Evolutionary conservation across 352 stramenopile species (phyloP).

Genomic region (Hyaloperonospora brassicae): DNA sequence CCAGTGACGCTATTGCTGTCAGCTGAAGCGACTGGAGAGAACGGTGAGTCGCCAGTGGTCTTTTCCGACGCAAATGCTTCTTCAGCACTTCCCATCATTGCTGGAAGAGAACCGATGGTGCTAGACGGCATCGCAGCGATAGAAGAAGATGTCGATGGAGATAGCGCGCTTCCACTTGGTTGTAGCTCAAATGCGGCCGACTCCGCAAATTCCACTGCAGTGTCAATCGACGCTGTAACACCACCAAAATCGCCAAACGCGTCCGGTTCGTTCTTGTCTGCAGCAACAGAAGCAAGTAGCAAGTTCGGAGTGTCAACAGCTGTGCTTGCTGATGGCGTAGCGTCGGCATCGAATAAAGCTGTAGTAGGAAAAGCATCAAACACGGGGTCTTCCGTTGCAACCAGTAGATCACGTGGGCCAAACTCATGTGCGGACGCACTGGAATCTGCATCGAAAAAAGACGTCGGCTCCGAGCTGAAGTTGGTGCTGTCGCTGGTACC

Average conservation of each 20-base stretch:
- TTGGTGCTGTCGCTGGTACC: conserved; percentile 9
- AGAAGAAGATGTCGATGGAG: conserved; percentile 14
- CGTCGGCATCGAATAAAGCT: conserved; percentile 6
- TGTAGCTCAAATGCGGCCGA: conserved; percentile 4
- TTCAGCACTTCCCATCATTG: conserved; percentile 4
- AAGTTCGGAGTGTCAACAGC: conserved; percentile 15
- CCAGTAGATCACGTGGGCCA: conserved; percentile 5
- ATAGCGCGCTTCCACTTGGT: conserved; percentile 11
- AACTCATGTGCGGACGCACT: conserved; percentile 10
- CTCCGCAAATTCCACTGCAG: conserved; percentile 5
- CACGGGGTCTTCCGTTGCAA: conserved; percentile 4
- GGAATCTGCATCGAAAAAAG: conserved; percentile 1
- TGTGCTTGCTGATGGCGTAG: not conserved
- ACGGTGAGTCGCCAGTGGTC: conserved; percentile 16
- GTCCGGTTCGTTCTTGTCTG: conserved; percentile 8
- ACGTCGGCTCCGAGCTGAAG: conserved; percentile 3
- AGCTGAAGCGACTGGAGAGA: conserved; percentile 10
- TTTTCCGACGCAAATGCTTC: conserved; percentile 4
- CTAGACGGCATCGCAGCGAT: conserved; percentile 5
- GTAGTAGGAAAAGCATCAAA: conserved; percentile 24
- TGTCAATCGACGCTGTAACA: conserved; percentile 8
- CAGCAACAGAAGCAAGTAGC: conserved; percentile 20
- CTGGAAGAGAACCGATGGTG: conserved; percentile 10
- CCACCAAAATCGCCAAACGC: conserved; percentile 15
- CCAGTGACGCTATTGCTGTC: conserved; percentile 13